Base-by-base conservation (phyloP, 495 filamentous ascomycete species). In the Penicillium atrosanguineum region DNA sequence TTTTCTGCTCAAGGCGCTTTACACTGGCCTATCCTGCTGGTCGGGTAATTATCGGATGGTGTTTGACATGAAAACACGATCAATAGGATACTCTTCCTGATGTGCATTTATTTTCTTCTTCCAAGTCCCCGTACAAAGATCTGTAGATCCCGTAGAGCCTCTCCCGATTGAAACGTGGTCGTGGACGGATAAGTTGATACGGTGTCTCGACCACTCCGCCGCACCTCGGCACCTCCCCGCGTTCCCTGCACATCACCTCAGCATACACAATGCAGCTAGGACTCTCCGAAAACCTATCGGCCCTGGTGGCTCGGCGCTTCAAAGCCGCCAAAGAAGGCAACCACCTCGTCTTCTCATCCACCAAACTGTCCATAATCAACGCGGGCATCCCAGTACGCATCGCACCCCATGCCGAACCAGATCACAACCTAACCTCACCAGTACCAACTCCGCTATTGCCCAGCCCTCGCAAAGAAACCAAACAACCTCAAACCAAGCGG, bases 371-470 rank as follows among this genome's bases (percentile, higher is more conserved):
- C 12, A 69, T 88, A 37, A 69, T 73, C 49, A 67, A 76, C 6
- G 71, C 74, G 52, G 81, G 79, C 16, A 69, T 87, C 23, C 75
- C 82, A 3, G 83, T 87, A 64, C 59, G 69, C 31, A 2, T 15
- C 19, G 9, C 21, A n/a, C 41, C 37, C 44, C 46, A 44, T 14
- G 50, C 19, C 29, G 23, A 23, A 23, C 42, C 31, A 19, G 16
- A 44, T 29, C 29, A 40, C 46, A 39, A 47, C 56, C 40, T 20
- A 26, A 7, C 3, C 47, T 18, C 37, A 44, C 70, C 68, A 86
- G 83, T 92, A 87, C 68, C 88, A 93, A 77, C 74, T 93, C 18
- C 85, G 88, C 38, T 93, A 84, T 71, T 89, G 88, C 48, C 88
- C 89, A 3, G 77, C 87, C 6, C 82, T 95, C 4, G 82, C 83